Evolutionary conservation across 768 basidiomycete species (phyloP).

Genomic region (Kwoniella dejecticola): DNA sequence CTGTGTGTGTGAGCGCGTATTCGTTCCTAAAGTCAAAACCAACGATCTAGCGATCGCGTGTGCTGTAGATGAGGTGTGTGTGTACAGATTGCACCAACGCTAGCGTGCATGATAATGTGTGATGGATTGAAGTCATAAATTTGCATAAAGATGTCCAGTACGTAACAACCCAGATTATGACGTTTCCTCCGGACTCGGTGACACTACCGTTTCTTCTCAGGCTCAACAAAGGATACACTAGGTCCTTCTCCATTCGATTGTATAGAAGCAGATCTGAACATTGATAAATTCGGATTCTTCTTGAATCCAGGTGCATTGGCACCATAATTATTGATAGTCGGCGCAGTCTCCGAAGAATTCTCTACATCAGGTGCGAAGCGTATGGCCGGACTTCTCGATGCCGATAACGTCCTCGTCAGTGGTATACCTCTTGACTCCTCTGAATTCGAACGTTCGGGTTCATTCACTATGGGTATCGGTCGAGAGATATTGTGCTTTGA

Average conservation of each 20-base stretch:
- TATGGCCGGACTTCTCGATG: slow-evolving; percentile 29
- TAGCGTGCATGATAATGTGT: no score
- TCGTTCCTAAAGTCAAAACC: no score
- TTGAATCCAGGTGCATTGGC: slow-evolving; percentile 39
- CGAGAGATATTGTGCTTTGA: neutral
- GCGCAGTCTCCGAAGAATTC: slow-evolving; percentile 46
- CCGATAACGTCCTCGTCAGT: slow-evolving; percentile 27
- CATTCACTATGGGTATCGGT: slow-evolving; percentile 14
- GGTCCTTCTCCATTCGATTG: slow-evolving; percentile 20
- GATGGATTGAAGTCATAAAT: no score
- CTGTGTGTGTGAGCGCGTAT: no score
- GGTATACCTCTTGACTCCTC: slow-evolving; percentile 10
- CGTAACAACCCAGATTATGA: no score
- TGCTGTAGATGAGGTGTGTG: no score
- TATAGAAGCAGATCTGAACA: slow-evolving; percentile 38
- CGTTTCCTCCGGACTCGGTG: no score
- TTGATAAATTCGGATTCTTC: slow-evolving; percentile 37
- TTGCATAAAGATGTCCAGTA: no score
- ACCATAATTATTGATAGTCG: slow-evolving; percentile 41
- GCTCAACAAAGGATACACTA: slow-evolving; percentile 34
- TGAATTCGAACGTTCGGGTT: neutral
- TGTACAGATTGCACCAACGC: no score
- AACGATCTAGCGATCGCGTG: no score
- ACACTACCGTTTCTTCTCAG: slow-evolving; percentile 10
- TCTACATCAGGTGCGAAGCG: slow-evolving; percentile 47